These are phyloP conservation scores for Colletotrichum abscissum DNA, from an alignment of 2,329 filamentous ascomycete species.

Conservation along the genomic window DNA sequence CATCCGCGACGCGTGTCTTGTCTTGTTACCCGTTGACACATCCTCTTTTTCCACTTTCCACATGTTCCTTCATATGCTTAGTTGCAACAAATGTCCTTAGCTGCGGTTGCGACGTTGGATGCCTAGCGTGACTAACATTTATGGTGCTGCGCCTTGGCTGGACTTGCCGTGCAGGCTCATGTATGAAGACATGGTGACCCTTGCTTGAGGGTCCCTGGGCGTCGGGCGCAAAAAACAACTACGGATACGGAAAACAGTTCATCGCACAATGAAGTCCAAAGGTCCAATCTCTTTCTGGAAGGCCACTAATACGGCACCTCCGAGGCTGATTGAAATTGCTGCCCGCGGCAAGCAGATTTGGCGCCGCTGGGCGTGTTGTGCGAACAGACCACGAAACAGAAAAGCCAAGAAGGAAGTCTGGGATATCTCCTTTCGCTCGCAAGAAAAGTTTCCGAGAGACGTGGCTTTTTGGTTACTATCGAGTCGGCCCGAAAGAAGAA, in stretches of 20 bases:
- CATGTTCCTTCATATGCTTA: neutral
- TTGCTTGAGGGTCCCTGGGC: constrained; percentile 47
- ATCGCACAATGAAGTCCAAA: constrained; percentile 39
- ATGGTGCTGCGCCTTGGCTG: constrained; percentile 46
- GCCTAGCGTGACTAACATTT: neutral
- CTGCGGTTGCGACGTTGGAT: neutral
- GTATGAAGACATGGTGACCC: constrained; percentile 47
- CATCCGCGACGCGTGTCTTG: neutral
- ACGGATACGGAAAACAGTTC: constrained; percentile 2
- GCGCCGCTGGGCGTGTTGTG: neutral
- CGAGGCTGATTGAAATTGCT: constrained; percentile 43
- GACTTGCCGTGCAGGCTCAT: constrained; percentile 48
- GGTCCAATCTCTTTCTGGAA: constrained; percentile 44
- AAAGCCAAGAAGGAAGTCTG: neutral
- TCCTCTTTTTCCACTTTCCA: neutral
- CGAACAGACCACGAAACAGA: neutral
- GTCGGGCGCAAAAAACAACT: constrained; percentile 45
- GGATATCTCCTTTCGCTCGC: neutral
- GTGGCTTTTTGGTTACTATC: neutral
- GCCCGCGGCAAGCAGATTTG: no score
- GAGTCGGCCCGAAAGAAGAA: neutral
- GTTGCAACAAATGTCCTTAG: neutral
- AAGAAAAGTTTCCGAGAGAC: neutral
- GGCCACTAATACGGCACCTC: constrained; percentile 52
- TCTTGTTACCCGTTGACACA: neutral